Evolutionary conservation across 192 early-diverging fungal species (phyloP), one percentile per base, ranked within the genome.

Genomic region (Backusella australiensis): DNA sequence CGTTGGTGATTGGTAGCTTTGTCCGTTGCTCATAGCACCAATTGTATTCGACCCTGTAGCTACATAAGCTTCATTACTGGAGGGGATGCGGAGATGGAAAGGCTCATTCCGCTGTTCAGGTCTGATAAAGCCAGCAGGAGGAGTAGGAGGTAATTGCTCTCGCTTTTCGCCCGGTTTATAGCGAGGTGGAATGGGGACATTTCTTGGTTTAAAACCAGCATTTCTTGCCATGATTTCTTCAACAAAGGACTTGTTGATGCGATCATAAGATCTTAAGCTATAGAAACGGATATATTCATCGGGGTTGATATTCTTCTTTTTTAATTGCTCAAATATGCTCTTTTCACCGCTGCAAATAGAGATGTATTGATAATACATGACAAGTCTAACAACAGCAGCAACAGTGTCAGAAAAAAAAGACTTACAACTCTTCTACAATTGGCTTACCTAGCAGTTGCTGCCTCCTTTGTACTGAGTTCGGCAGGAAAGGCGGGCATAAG

Each of bases 401-500:
- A 69, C 17, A 69, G 41, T 12, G n/a, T 35, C 15, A 32, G 35
- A 35, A 35, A 21, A 2, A 35, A 21, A 2, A 35, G 26, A 39
- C 38, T 1, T 6, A 39, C 38, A 29, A 29, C 29, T 15, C 8
- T 59, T 69, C 8, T n/a, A 21, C 15, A 21, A 34, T 36, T 35
- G 38, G 6, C 14, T 59, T 83, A 85, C 56, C 91, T 89, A 7
- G 90, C 80, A 35, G 90, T 91, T 7, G 88, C 93, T 1, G 94
- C 92, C 36, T 91, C 94, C 7, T 86, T 86, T 1, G 92, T 87
- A 67, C 84, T 86, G 35, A 97, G 85, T 74, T 96, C 94, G 32
- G 92, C 94, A 34, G 93, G 89, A 66, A 97, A 97, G 12, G 93
- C 94, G 7, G 96, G 96, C 86, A 95, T 90, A 32, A 95, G 83